These are phyloP conservation scores for Dissophora globulifera DNA, from an alignment of 192 early-diverging fungal species.

Conservation along the genomic window DNA sequence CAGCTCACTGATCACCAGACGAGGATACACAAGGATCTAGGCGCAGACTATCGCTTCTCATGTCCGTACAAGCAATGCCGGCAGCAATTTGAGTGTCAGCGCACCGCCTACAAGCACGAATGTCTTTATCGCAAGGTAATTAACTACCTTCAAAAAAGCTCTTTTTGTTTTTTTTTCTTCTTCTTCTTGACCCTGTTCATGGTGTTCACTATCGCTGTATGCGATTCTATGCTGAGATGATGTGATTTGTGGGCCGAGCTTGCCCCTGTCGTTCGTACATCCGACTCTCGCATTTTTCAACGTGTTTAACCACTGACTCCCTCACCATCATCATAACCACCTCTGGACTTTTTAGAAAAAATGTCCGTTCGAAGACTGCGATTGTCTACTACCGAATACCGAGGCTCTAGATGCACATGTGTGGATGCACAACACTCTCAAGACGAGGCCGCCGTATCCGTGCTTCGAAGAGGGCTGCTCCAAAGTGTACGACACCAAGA, in stretches of 20 bases:
- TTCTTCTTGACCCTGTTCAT: no score
- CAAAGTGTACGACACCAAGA: slow-evolving; percentile 39
- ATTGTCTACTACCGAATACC: slow-evolving; percentile 30
- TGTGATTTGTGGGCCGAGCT: no score
- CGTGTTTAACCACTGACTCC: no score
- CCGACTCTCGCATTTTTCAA: background rate
- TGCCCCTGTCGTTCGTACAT: no score
- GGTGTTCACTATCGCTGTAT: no score
- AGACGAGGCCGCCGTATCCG: slow-evolving; percentile 46
- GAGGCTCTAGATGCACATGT: slow-evolving; percentile 38
- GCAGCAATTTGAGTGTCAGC: slow-evolving; percentile 44
- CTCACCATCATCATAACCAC: no score
- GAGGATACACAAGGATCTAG: slow-evolving; percentile 47
- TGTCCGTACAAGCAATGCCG: slow-evolving; percentile 40
- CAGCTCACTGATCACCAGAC: slow-evolving; percentile 47
- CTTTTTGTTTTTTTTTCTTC: background rate
- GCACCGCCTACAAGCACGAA: slow-evolving; percentile 43
- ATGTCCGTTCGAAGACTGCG: slow-evolving; percentile 43
- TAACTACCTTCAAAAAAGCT: no score
- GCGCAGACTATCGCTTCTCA: slow-evolving; percentile 17
- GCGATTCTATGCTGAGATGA: no score
- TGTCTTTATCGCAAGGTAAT: slow-evolving; percentile 47
- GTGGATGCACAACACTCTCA: slow-evolving; percentile 46
- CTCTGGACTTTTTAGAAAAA: no score
- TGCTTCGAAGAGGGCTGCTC: slow-evolving; percentile 49